phyloP scores from a whole-genome alignment of 495 filamentous ascomycete species.

The Venustampulla echinocandica region DNA sequence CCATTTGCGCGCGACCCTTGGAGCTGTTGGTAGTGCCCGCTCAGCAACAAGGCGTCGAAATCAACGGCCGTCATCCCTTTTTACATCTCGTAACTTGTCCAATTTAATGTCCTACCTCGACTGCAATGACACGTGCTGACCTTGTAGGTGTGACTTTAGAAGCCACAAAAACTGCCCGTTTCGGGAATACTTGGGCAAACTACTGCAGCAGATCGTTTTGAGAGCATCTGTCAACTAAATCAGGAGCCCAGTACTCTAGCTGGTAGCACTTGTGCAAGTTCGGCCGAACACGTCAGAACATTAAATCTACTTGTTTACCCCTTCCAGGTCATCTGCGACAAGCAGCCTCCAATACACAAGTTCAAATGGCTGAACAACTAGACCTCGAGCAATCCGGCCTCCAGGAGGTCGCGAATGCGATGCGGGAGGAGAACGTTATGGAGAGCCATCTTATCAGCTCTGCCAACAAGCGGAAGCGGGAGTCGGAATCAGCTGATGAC shows the following conservation, averaged over 20 bases:
- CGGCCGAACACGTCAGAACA: constrained; percentile 23
- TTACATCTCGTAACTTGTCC: constrained; percentile 17
- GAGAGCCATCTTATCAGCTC: background rate
- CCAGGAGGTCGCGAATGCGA: constrained; percentile 23
- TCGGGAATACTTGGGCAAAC: constrained; percentile 16
- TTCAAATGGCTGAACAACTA: constrained; percentile 21
- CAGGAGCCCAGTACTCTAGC: constrained; percentile 12
- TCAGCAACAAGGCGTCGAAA: background rate
- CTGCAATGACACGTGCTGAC: constrained; percentile 27
- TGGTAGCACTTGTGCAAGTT: constrained; percentile 23
- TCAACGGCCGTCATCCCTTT: background rate
- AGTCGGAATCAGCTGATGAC: constrained; percentile 24
- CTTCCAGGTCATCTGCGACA: constrained; percentile 24
- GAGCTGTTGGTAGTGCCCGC: too few species aligned
- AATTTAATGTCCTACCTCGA: constrained; percentile 21
- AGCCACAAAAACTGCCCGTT: constrained; percentile 22
- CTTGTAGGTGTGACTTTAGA: constrained; percentile 21
- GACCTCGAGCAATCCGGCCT: constrained; percentile 22
- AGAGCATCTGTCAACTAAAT: constrained; percentile 16
- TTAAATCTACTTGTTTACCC: constrained; percentile 21
- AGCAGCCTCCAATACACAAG: constrained; percentile 7
- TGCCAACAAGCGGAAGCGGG: constrained; percentile 23
- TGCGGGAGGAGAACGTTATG: constrained; percentile 17
- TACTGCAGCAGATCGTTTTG: constrained; percentile 23
- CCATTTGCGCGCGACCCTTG: too few species aligned